phyloP scores from a whole-genome alignment of 257 asterid genomes.

The Parsonsia alboflavescens region DNA sequence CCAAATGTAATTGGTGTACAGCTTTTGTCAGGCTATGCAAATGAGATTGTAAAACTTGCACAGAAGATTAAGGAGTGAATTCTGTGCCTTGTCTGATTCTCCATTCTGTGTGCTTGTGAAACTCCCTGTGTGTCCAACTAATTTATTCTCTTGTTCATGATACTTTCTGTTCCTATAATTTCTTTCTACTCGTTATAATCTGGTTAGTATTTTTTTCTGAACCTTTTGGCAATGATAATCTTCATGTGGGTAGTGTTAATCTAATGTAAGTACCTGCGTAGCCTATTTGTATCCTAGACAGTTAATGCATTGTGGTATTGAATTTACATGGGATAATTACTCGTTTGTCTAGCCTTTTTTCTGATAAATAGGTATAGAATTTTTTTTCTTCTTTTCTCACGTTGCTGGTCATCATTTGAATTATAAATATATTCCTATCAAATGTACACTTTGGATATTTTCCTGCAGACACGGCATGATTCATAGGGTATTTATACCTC shows the following conservation, averaged over 20 bases:
- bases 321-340: not conserved
- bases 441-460: too few relatives aligned
- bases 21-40: not conserved
- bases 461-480: too few relatives aligned
- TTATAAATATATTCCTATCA: too few relatives aligned
- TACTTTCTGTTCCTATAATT: not conserved
- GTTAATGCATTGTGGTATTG: not conserved
- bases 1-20: not conserved
- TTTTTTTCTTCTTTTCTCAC: too few relatives aligned
- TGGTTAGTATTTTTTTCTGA: not conserved
- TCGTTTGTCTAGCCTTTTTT: not conserved
- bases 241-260: not conserved
- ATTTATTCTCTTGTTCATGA: not conserved
- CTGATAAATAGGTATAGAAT: not conserved
- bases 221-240: not conserved
- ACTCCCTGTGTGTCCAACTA: not conserved
- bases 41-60: not conserved
- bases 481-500: too few relatives aligned
- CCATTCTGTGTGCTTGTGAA: not conserved
- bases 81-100: not conserved
- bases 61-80: not conserved
- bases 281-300: not conserved
- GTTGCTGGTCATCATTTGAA: too few relatives aligned
- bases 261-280: not conserved
- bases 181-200: not conserved